These are phyloP conservation scores for Codiaeum variegatum DNA, from an alignment of 441 rosid genomes.

Conservation along the genomic window DNA sequence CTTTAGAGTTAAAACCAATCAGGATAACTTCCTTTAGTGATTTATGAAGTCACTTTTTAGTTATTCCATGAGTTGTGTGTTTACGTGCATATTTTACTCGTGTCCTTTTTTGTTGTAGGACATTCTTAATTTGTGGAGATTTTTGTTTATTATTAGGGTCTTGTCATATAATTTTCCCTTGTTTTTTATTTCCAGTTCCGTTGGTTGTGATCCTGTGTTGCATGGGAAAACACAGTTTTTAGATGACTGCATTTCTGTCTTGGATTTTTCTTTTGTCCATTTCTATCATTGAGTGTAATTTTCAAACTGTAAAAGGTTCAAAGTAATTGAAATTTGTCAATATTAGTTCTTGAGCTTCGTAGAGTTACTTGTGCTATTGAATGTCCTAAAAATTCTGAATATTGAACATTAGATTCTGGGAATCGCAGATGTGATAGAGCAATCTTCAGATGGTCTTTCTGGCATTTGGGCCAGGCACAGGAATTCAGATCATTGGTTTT, in stretches of 20 bases:
- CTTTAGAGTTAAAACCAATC: background rate
- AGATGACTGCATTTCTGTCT: background rate
- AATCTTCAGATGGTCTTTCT: slow-evolving; percentile 62
- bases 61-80: background rate
- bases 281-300: slow-evolving; percentile 13
- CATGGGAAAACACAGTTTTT: background rate
- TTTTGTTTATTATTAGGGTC: background rate
- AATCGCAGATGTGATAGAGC: slow-evolving; percentile 79
- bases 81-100: background rate
- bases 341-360: slow-evolving; percentile 23
- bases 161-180: background rate
- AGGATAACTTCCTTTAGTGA: background rate
- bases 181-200: background rate
- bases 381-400: slow-evolving; percentile 41
- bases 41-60: background rate
- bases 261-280: background rate
- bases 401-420: slow-evolving; percentile 72
- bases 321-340: slow-evolving; percentile 7
- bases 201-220: background rate
- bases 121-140: background rate
- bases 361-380: slow-evolving; percentile 31
- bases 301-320: slow-evolving; percentile 17
- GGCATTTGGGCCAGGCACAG: slow-evolving; percentile 64
- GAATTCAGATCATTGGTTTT: slow-evolving; percentile 57
- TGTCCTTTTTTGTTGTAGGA: background rate